Conservation (phyloP, 148 eudicot species). For the Dysphania ambrosioides region DNA sequence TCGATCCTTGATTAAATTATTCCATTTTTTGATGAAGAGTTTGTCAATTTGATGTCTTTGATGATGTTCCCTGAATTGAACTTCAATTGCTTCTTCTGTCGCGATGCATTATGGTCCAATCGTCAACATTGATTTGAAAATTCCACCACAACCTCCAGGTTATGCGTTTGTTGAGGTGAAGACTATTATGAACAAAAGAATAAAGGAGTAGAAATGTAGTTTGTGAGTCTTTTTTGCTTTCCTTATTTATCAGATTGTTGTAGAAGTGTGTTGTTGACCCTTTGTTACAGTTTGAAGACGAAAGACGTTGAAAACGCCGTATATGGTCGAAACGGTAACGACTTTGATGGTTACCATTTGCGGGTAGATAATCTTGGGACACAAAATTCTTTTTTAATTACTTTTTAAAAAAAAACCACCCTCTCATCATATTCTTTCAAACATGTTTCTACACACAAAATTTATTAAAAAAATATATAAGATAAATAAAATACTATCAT, state of each 20-base stretch:
- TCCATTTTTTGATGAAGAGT: too few species aligned
- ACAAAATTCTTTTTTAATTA: too few species aligned
- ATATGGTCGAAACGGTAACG: constrained; percentile 79
- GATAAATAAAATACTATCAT: too few species aligned
- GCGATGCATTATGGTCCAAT: constrained; percentile 80
- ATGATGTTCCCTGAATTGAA: too few species aligned
- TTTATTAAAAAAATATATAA: too few species aligned
- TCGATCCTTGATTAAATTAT: too few species aligned
- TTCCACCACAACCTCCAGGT: constrained; percentile 83
- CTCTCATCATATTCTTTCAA: too few species aligned
- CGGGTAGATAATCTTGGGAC: constrained; percentile 43
- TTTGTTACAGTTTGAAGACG: constrained; percentile 71
- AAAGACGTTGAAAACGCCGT: constrained; percentile 91
- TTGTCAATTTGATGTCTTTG: too few species aligned
- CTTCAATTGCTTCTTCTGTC: too few species aligned
- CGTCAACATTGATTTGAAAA: constrained; percentile 73
- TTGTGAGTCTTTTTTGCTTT: background rate
- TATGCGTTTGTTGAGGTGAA: constrained; percentile 96
- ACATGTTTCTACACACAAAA: too few species aligned
- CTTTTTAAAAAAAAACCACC: too few species aligned
- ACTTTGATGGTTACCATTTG: constrained; percentile 74
- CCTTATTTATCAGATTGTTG: background rate
- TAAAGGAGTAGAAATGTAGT: background rate
- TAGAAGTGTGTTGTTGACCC: background rate
- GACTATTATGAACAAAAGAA: constrained; percentile 8